Evolutionary conservation across 768 basidiomycete species (phyloP).

Genomic region (Hydnum rufescens): DNA sequence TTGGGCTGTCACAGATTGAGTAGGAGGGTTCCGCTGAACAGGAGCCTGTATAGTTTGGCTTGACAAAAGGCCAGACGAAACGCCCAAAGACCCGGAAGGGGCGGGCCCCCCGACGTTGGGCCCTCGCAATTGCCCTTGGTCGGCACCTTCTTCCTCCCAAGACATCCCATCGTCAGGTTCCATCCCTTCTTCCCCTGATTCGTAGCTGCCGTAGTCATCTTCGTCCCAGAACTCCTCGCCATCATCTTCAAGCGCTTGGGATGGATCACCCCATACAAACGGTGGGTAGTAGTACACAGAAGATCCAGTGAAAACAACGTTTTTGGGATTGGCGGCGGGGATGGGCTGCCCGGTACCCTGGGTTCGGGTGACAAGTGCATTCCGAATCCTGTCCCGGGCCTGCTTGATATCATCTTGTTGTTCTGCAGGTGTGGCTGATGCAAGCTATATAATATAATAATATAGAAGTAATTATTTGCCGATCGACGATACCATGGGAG

Average conservation of each 20-base stretch:
- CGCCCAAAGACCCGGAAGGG: background rate
- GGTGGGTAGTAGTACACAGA: conserved; percentile 60
- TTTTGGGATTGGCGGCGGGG: conserved; percentile 18
- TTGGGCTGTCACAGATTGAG: too few relatives aligned
- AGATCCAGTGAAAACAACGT: conserved; percentile 56
- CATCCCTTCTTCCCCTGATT: conserved; percentile 43
- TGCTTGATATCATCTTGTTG: conserved; percentile 32
- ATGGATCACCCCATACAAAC: conserved; percentile 38
- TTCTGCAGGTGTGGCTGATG: conserved; percentile 54
- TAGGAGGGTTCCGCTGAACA: too few relatives aligned
- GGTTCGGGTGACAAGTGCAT: conserved; percentile 9
- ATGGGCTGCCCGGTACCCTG: conserved; percentile 10
- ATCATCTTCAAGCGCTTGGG: conserved; percentile 19
- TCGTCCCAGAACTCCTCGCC: conserved; percentile 38
- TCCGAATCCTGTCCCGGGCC: conserved; percentile 34
- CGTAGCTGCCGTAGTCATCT: conserved; percentile 41
- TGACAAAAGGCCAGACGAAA: background rate
- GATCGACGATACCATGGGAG: background rate
- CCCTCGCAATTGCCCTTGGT: background rate
- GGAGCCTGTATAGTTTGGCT: conserved; percentile 9
- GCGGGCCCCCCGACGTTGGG: too few relatives aligned
- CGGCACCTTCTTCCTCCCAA: conserved; percentile 43
- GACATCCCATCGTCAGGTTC: conserved; percentile 61
- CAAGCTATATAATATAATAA: conserved; percentile 28
- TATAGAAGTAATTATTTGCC: conserved; percentile 1